Evolutionary conservation across 2,329 filamentous ascomycete genomes (phyloP), one percentile per base, ranked within the genome.

Genomic region (Aureobasidium sp.): DNA sequence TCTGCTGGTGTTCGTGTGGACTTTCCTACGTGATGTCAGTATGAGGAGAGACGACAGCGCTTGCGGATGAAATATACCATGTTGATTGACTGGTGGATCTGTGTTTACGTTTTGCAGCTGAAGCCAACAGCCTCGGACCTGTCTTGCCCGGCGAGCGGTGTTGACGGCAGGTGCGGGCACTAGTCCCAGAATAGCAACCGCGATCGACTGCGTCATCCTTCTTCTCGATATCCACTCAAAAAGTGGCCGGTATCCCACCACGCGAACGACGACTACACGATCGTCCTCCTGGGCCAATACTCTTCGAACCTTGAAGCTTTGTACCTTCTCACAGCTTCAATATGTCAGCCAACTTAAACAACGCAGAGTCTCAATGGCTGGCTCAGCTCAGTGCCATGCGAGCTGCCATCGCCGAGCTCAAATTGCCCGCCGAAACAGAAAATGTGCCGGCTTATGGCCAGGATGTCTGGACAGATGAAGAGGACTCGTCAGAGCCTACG

Each of bases 1-100:
- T 95, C 81, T 99, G 93, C 80, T 97, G 94, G 69, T 97, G 92
- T 74, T 97, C 94, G 72, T 99, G 94, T 42, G 94, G 94, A 70
- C 90, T 96, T 76, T 99, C 94, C 93, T 86, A 62, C 5, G 30
- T 25, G 21, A 21, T 32, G 30, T 47, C 36, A 61, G 52, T 9
- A 37, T 34, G 41, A 25, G 3, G 7, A 10, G 3, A 2, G 8
- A n/a, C 15, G 30, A 42, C 32, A 9, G 9, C 2, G 16, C 5
- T 10, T 29, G 16, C 34, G 13, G 21, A 30, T 21, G 34, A 29
- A 34, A 21, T 45, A 50, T 59, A 49, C 45, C 45, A 50, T 59
- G 44, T 49, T 59, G 57, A 42, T 39, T 15, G 55, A 39, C 13
- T 50, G 32, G 4, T 59, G n/a, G 16, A 5, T 13, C 11, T 50